phyloP scores from a whole-genome alignment of 2,329 filamentous ascomycete genomes.

The Tolypocladium paradoxum region DNA sequence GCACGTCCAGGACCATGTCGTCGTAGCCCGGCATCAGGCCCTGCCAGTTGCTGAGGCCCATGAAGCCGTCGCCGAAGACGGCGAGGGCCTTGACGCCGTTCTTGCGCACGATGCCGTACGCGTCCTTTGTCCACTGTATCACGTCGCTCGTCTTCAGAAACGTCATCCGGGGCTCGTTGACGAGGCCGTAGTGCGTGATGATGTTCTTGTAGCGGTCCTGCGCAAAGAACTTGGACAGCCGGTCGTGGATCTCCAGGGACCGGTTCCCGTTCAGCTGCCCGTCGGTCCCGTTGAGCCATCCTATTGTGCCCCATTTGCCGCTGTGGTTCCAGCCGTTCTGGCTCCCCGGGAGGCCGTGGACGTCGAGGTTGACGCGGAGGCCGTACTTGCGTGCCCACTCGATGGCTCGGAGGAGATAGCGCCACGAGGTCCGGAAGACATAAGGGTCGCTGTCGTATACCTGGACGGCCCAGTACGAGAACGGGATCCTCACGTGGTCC shows the following conservation, averaged over 20 bases:
- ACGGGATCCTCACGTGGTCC: conserved; percentile 94
- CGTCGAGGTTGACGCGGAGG: conserved; percentile 81
- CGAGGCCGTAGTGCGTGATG: conserved; percentile 84
- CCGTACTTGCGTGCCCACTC: conserved; percentile 92
- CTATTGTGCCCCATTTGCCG: conserved; percentile 67
- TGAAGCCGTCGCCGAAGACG: conserved; percentile 90
- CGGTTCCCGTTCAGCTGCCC: conserved; percentile 69
- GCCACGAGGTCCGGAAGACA: conserved; percentile 76
- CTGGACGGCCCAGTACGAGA: conserved; percentile 86
- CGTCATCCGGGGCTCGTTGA: conserved; percentile 89
- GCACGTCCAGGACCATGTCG: conserved; percentile 81
- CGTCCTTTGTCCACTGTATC: conserved; percentile 67
- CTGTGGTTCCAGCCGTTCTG: conserved; percentile 99
- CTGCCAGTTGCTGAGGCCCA: conserved; percentile 85
- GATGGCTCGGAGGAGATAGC: conserved; percentile 84
- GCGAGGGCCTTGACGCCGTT: conserved; percentile 67
- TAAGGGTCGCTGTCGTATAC: conserved; percentile 83
- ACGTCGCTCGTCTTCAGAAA: conserved; percentile 56
- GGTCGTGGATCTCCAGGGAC: conserved; percentile 77
- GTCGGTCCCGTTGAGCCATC: conserved; percentile 86
- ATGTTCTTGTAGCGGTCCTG: conserved; percentile 89
- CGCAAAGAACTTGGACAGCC: conserved; percentile 82
- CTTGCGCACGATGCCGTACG: conserved; percentile 58
- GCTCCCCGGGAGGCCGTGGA: conserved; percentile 83
- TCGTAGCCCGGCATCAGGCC: conserved; percentile 62